Evolutionary conservation across 2,329 filamentous ascomycete genomes (phyloP).

Genomic region (Periconia sp.): DNA sequence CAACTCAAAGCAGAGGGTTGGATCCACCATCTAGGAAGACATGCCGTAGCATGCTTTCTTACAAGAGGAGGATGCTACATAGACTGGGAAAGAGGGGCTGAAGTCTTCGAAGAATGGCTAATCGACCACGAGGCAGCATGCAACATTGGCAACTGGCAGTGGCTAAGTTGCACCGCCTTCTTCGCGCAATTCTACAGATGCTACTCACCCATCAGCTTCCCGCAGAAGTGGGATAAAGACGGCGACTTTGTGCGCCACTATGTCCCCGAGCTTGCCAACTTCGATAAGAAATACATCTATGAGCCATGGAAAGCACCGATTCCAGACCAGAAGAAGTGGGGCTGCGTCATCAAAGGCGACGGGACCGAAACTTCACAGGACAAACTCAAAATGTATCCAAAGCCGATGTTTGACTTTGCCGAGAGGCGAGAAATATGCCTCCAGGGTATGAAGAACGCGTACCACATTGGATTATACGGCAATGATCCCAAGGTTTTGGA

Average conservation of each 20-base stretch:
- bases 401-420: conserved; percentile 78
- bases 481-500: conserved; percentile 66
- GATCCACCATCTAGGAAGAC: conserved; percentile 80
- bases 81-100: conserved; percentile 78
- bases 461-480: conserved; percentile 68
- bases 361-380: conserved; percentile 27
- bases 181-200: conserved; percentile 74
- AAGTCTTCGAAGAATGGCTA: conserved; percentile 78
- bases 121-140: conserved; percentile 77
- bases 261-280: conserved; percentile 68
- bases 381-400: conserved; percentile 63
- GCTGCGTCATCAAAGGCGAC: conserved; percentile 64
- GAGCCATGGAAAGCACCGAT: conserved; percentile 79
- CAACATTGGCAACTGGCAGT: conserved; percentile 80
- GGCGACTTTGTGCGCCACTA: conserved; percentile 69
- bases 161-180: conserved; percentile 78
- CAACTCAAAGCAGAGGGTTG: conserved; percentile 75
- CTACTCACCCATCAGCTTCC: conserved; percentile 74
- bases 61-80: conserved; percentile 80
- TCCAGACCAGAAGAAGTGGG: conserved; percentile 71
- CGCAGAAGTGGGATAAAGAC: conserved; percentile 76
- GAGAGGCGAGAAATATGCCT: conserved; percentile 68
- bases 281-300: conserved; percentile 75
- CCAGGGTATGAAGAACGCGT: conserved; percentile 73
- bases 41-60: conserved; percentile 82